A percentile compares a stretch with the other conserved stretches of the same genome.
Evolutionary conservation across 2,329 filamentous ascomycete species (phyloP).

Genomic region (Gaeumannomyces tritici): DNA sequence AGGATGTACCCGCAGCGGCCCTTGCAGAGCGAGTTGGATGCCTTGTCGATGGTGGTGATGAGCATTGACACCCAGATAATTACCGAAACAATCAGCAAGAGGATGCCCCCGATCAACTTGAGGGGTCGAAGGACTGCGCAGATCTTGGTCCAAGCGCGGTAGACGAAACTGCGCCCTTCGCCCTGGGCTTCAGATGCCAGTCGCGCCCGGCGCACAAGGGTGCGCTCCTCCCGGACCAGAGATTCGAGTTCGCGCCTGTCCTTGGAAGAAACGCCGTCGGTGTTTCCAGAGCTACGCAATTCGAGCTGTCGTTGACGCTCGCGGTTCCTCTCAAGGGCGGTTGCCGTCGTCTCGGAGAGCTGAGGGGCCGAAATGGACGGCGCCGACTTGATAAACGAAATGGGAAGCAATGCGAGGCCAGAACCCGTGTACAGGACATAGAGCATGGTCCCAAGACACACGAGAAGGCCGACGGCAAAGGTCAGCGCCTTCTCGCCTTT

Average conservation of each 20-base stretch:
- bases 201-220: slow-evolving; percentile 78
- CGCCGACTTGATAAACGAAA: slow-evolving; percentile 85
- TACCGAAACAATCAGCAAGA: slow-evolving; percentile 65
- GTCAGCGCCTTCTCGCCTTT: slow-evolving; percentile 87
- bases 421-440: slow-evolving; percentile 85
- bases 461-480: slow-evolving; percentile 80
- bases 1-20: slow-evolving; percentile 86
- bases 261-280: slow-evolving; percentile 68
- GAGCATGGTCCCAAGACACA: slow-evolving; percentile 75
- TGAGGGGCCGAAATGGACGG: slow-evolving; percentile 77
- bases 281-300: slow-evolving; percentile 67
- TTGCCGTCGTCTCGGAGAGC: slow-evolving; percentile 65
- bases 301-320: slow-evolving; percentile 90
- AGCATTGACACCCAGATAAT: slow-evolving; percentile 87
- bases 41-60: slow-evolving; percentile 92
- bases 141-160: slow-evolving; percentile 68
- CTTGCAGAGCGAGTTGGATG: slow-evolving; percentile 90
- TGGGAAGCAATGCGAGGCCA: slow-evolving; percentile 79
- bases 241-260: slow-evolving; percentile 83
- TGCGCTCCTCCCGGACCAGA: slow-evolving; percentile 82
- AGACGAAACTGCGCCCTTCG: slow-evolving; percentile 64
- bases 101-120: slow-evolving; percentile 75
- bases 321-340: slow-evolving; percentile 76
- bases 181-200: slow-evolving; percentile 75
- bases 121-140: slow-evolving; percentile 78